Base-by-base conservation (phyloP, 495 filamentous ascomycete genomes). In the Aspergillus affinis region DNA sequence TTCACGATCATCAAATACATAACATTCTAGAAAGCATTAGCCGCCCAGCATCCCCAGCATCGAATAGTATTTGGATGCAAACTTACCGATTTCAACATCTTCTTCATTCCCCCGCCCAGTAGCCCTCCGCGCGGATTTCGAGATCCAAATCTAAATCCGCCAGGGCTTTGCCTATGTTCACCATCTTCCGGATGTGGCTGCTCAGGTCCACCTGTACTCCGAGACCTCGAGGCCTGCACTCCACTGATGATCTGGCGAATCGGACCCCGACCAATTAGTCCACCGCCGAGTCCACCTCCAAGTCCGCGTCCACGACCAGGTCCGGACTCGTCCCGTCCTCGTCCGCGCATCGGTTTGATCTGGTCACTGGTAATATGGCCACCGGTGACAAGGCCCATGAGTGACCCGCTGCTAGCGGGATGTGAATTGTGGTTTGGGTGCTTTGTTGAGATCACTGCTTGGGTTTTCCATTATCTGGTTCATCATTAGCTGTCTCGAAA, bases 1-100 rank as follows among this genome's bases (percentile, higher is more conserved):
- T 83, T 81, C 13, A 82, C 78, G 61, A 83, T 73, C 67, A 80
- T 77, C 48, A 83, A 58, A 66, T 83, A 84, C 20, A 82, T 52
- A 1, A 83, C 76, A 69, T 78, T 70, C 74, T 82, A 46, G 3
- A 41, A 12, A 8, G 15, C 23, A 61, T 60, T 48, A 68, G 48
- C 10, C 59, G 3, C 58, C 36, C 59, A 10, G 60, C 27, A 36
- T 58, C 12, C 58, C 36, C 59, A 10, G 60, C 27, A 36, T 58
- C 12, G 5, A 8, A 30, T 10, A 13, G 12, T 21, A 29, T 48
- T 17, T 54, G 6, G 4, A 19, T 20, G 19, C 6, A 20, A 1
- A 57, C 66, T 62, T 47, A 68, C 69, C 46, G 66, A 70, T 61
- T 70, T 63, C 51, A 71, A 49, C 23, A 68, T 48, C 55, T 65